phyloP scores from a whole-genome alignment of 768 basidiomycete species.

The Chalciporus sphaerocephalus region DNA sequence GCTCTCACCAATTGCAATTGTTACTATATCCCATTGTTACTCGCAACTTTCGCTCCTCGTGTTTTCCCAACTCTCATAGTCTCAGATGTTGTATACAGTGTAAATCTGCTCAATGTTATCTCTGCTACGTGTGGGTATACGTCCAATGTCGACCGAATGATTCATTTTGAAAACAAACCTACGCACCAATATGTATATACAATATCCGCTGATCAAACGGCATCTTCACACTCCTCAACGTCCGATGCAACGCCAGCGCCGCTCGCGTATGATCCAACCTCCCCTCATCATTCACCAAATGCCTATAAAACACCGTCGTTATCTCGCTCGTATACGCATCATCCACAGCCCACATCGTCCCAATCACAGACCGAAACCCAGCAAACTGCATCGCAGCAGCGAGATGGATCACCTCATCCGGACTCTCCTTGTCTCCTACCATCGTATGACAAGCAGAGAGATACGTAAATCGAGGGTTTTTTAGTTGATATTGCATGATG shows the following conservation, averaged over 20 bases:
- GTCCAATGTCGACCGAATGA: too few species aligned
- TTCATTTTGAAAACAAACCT: too few species aligned
- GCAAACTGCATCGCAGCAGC: conserved; percentile 24
- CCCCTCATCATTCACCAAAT: not conserved
- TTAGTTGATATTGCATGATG: conserved; percentile 4
- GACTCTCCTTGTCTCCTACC: conserved; percentile 18
- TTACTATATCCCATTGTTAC: too few species aligned
- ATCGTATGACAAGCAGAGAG: conserved; percentile 25
- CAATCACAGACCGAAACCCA: conserved; percentile 21
- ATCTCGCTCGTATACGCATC: conserved; percentile 2
- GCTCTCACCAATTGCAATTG: too few species aligned
- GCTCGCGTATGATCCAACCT: conserved; percentile 1
- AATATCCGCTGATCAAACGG: conserved; percentile 10
- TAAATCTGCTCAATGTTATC: too few species aligned
- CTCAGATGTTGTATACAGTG: too few species aligned
- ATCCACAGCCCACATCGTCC: conserved; percentile 23
- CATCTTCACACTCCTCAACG: conserved; percentile 1
- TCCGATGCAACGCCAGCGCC: conserved; percentile 1
- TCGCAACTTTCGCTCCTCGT: too few species aligned
- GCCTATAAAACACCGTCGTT: conserved; percentile 2
- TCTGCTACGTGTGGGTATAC: too few species aligned
- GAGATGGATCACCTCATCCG: conserved; percentile 13
- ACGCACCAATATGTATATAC: conserved; percentile 10
- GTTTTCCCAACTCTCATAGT: too few species aligned
- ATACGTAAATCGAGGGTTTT: conserved; percentile 8